Evolutionary conservation across 768 basidiomycete species (phyloP).

Genomic region (Suillus cothurnatus): DNA sequence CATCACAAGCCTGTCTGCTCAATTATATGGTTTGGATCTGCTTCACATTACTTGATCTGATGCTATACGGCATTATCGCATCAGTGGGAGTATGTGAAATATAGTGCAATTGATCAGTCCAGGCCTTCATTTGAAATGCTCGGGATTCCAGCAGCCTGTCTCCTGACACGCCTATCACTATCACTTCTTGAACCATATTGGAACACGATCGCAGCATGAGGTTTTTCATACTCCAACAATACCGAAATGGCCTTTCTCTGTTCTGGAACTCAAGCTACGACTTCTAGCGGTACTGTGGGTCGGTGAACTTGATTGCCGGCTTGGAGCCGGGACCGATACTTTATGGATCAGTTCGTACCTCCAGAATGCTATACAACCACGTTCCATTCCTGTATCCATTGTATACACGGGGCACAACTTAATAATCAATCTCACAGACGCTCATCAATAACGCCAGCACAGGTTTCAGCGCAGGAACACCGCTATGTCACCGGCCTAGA

Average conservation of each 20-base stretch:
- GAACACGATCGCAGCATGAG: slow-evolving; percentile 3
- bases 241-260: neutral
- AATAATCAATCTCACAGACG: slow-evolving; percentile 1
- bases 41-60: neutral
- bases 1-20: neutral
- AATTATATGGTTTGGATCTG: slow-evolving; percentile 1
- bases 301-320: slow-evolving; percentile 1
- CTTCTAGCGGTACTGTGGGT: neutral
- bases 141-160: neutral
- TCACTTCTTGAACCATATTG: neutral
- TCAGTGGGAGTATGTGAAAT: slow-evolving; percentile 2
- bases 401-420: neutral
- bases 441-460: slow-evolving; percentile 7
- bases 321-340: neutral
- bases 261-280: neutral
- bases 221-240: slow-evolving; percentile 3
- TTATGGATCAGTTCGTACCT: slow-evolving; percentile 1
- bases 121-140: slow-evolving; percentile 6
- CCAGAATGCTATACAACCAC: neutral
- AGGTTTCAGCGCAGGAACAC: slow-evolving; percentile 5
- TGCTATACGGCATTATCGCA: neutral
- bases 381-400: neutral
- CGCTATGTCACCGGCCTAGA: slow-evolving; percentile 1
- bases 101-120: neutral
- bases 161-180: neutral